A percentile compares a stretch with the other conserved stretches of the same genome.
Conservation (phyloP, 2,329 filamentous ascomycete species). For the Tolypocladium tropicale region DNA sequence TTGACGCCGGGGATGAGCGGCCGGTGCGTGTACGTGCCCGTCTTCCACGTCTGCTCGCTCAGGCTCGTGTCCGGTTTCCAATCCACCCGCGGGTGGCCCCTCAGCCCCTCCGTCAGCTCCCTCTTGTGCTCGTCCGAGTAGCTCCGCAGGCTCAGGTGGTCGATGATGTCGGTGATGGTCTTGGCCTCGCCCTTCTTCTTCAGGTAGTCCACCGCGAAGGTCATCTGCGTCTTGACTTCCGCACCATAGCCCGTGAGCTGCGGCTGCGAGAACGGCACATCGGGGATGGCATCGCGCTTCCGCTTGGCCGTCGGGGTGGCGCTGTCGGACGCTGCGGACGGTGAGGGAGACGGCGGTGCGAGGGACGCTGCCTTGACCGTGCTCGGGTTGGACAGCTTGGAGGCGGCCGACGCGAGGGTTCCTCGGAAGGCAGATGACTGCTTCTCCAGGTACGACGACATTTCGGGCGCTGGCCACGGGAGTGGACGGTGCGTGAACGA, state of each 20-base stretch:
- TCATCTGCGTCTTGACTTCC: slow-evolving; percentile 78
- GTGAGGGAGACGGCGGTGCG: slow-evolving; percentile 53
- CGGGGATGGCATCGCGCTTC: slow-evolving; percentile 44
- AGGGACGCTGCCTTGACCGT: slow-evolving; percentile 28
- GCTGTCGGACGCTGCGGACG: slow-evolving; percentile 44
- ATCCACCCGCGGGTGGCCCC: slow-evolving; percentile 49
- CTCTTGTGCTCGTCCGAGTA: slow-evolving; percentile 51
- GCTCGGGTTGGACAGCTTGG: slow-evolving; percentile 47
- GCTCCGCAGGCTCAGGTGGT: slow-evolving; percentile 64
- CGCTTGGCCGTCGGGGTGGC: slow-evolving; percentile 56
- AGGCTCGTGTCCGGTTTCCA: slow-evolving; percentile 47
- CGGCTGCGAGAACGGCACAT: slow-evolving; percentile 63
- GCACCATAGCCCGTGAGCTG: slow-evolving; percentile 64
- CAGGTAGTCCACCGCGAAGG: slow-evolving; percentile 77
- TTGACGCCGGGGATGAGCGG: slow-evolving; percentile 74
- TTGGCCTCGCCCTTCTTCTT: slow-evolving; percentile 60
- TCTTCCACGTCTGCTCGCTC: slow-evolving; percentile 55
- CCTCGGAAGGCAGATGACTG: slow-evolving; percentile 54
- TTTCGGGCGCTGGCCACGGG: slow-evolving; percentile 20
- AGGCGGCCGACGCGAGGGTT: slow-evolving; percentile 51
- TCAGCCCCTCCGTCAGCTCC: slow-evolving; percentile 57
- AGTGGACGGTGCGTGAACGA: background rate
- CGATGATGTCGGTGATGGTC: slow-evolving; percentile 65
- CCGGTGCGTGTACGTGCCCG: slow-evolving; percentile 70
- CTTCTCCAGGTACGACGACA: slow-evolving; percentile 55